A percentile compares a stretch with the other conserved stretches of the same genome.
Conservation (phyloP, 805 yeast genomes). For the Wickerhamomyces mucosus region DNA sequence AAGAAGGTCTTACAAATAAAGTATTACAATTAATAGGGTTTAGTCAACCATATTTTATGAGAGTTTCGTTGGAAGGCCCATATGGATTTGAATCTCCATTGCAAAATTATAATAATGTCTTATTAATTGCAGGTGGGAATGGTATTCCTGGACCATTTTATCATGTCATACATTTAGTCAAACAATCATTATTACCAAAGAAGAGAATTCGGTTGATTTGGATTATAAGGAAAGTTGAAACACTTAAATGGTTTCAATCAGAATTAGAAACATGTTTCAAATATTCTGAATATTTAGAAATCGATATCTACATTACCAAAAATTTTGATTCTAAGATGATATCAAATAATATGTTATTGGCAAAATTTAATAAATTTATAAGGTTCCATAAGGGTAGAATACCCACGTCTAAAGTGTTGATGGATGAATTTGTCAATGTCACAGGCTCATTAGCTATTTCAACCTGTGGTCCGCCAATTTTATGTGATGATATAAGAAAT, state of each 20-base stretch:
- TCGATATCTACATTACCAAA: slow-evolving; percentile 34
- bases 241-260: slow-evolving; percentile 38
- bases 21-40: slow-evolving; percentile 9
- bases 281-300: slow-evolving; percentile 26
- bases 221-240: slow-evolving; percentile 46
- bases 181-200: slow-evolving; percentile 14
- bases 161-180: slow-evolving; percentile 25
- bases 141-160: slow-evolving; percentile 43
- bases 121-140: slow-evolving; percentile 41
- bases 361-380: slow-evolving; percentile 13
- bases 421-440: slow-evolving; percentile 28
- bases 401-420: slow-evolving; percentile 28
- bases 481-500: slow-evolving; percentile 50
- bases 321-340: slow-evolving; percentile 10
- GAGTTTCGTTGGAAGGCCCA: slow-evolving; percentile 52
- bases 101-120: slow-evolving; percentile 26
- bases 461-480: slow-evolving; percentile 56
- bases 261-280: slow-evolving; percentile 15
- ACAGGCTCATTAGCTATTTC: slow-evolving; percentile 40
- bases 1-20: slow-evolving; percentile 44
- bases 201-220: slow-evolving; percentile 43
- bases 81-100: slow-evolving; percentile 40
- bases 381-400: slow-evolving; percentile 39
- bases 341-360: slow-evolving; percentile 1
- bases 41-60: slow-evolving; percentile 20